These are phyloP conservation scores for Metschnikowia cerradonensis DNA, from an alignment of 805 yeast species.

Conservation along the genomic window DNA sequence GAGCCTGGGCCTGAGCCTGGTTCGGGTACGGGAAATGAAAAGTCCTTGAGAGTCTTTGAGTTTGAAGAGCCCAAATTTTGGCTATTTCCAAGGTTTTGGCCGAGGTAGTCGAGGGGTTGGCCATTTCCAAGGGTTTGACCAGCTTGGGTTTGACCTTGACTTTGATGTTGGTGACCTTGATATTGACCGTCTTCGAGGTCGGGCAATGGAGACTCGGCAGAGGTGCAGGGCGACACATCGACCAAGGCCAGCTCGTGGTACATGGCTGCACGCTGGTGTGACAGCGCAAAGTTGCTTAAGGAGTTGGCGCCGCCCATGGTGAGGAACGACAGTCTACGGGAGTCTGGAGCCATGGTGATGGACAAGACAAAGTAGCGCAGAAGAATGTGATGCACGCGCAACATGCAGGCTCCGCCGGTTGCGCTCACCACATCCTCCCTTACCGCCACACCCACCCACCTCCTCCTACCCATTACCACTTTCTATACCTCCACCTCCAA, in stretches of 20 bases:
- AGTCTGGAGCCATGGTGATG: background rate
- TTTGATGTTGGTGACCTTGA: too few species aligned
- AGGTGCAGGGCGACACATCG: slow-evolving; percentile 17
- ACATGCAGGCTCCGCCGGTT: too few species aligned
- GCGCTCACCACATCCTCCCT: too few species aligned
- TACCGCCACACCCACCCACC: too few species aligned
- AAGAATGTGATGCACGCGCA: background rate
- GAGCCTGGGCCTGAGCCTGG: background rate
- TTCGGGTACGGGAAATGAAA: background rate
- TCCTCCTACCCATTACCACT: too few species aligned
- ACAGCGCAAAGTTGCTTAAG: slow-evolving; percentile 36
- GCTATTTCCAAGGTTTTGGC: background rate
- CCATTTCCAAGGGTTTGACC: background rate
- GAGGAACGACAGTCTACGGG: background rate
- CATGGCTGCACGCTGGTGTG: slow-evolving; percentile 34
- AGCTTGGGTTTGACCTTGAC: too few species aligned
- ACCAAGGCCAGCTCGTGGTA: slow-evolving; percentile 4
- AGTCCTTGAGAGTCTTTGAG: background rate
- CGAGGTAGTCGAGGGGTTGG: too few species aligned
- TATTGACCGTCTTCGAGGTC: background rate
- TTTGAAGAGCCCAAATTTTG: too few species aligned
- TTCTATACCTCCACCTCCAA: too few species aligned
- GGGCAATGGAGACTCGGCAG: slow-evolving; percentile 1
- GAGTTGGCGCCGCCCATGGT: background rate
- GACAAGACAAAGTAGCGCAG: background rate